Evolutionary conservation across 2,329 filamentous ascomycete genomes (phyloP).

Genomic region (Colletotrichum graminicola): DNA sequence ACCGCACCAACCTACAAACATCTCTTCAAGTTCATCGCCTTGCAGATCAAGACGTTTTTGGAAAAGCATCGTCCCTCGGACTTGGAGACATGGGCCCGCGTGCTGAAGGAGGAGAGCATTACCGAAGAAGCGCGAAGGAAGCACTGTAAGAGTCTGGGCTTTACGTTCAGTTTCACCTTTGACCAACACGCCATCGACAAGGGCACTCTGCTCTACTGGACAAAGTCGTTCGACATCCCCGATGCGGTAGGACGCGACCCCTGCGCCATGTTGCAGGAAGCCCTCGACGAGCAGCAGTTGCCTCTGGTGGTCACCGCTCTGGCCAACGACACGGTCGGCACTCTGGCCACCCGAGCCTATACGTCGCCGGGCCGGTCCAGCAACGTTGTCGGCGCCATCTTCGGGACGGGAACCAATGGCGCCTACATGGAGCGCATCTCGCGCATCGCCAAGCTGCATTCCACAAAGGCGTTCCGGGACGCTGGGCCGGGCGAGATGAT

Average conservation of each 20-base stretch:
- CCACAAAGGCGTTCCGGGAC: background rate
- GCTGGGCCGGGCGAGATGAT: conserved; percentile 62
- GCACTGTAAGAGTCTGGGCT: conserved; percentile 45
- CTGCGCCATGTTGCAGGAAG: conserved; percentile 76
- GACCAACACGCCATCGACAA: conserved; percentile 75
- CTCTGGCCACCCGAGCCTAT: conserved; percentile 83
- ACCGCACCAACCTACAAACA: conserved; percentile 58
- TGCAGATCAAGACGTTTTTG: conserved; percentile 78
- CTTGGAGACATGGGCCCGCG: conserved; percentile 18
- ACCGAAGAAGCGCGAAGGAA: conserved; percentile 17
- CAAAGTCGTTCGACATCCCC: conserved; percentile 84
- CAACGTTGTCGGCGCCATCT: conserved; percentile 81
- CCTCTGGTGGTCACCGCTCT: conserved; percentile 80
- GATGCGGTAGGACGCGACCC: conserved; percentile 82
- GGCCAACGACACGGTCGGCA: conserved; percentile 85
- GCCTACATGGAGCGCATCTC: conserved; percentile 81
- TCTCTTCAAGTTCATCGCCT: conserved; percentile 80
- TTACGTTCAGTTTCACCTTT: conserved; percentile 77
- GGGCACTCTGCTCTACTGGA: conserved; percentile 81
- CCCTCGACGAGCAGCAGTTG: conserved; percentile 76
- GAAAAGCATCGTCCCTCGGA: conserved; percentile 64
- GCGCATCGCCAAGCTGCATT: conserved; percentile 69
- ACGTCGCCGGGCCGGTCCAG: conserved; percentile 77
- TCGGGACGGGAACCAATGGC: conserved; percentile 81
- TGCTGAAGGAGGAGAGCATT: background rate